phyloP scores from a whole-genome alignment of 345 rosid species.

The Tarenaya hassleriana region DNA sequence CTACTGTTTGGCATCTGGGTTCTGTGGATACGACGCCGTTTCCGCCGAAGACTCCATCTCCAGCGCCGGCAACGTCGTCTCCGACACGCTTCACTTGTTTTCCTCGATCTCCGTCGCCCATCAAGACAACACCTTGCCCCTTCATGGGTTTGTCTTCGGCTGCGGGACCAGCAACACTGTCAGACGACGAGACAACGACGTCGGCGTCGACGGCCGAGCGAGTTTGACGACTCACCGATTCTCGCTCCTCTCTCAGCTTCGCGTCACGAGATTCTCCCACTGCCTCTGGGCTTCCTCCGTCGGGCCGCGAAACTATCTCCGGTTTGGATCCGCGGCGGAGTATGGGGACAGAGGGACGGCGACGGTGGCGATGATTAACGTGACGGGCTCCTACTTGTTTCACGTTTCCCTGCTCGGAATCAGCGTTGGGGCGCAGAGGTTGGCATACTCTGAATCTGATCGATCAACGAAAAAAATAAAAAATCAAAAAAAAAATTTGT shows the following conservation, averaged over 20 bases:
- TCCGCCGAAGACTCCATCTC: too few relatives aligned
- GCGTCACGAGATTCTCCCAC: constrained; percentile 23
- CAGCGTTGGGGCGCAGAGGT: constrained; percentile 20
- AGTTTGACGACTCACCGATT: constrained; percentile 28
- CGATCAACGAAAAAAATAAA: background rate
- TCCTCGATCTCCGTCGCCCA: constrained; percentile 29
- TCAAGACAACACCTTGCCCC: constrained; percentile 25
- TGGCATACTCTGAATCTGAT: background rate
- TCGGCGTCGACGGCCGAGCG: constrained; percentile 24
- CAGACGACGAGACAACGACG: constrained; percentile 13
- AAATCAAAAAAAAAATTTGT: background rate
- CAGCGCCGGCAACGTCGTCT: constrained; percentile 24
- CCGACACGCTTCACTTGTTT: constrained; percentile 30
- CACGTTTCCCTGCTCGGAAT: constrained; percentile 20
- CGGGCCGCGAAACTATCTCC: constrained; percentile 26
- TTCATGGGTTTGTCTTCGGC: constrained; percentile 31
- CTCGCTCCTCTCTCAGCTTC: constrained; percentile 26
- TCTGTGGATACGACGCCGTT: constrained; percentile 24
- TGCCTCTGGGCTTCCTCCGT: constrained; percentile 28
- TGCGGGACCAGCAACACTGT: constrained; percentile 22
- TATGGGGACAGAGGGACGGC: constrained; percentile 21
- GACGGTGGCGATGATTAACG: constrained; percentile 23
- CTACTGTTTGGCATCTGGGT: constrained; percentile 18
- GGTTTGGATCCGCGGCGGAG: constrained; percentile 25
- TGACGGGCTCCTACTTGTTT: constrained; percentile 23